Evolutionary conservation across 2,329 filamentous ascomycete species (phyloP).

Genomic region (Arthrobotrys sinensis): DNA sequence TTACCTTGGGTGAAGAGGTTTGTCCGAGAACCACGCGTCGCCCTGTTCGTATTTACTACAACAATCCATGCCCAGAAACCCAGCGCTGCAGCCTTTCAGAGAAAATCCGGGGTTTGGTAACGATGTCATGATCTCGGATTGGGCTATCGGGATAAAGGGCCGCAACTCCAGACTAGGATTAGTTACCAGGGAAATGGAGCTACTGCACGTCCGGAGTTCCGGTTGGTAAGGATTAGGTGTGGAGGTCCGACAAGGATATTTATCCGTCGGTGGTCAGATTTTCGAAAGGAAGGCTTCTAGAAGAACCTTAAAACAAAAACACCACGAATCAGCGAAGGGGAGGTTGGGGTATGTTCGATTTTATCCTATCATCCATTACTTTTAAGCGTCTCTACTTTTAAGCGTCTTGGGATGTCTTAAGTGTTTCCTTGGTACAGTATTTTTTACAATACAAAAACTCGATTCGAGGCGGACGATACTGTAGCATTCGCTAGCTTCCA

Average conservation of each 20-base stretch:
- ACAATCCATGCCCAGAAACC: not conserved
- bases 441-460: not conserved
- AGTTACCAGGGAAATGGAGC: conserved; percentile 34
- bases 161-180: conserved; percentile 42
- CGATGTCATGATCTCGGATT: conserved; percentile 44
- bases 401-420: conserved; percentile 10
- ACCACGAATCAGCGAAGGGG: conserved; percentile 11
- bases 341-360: conserved; percentile 7
- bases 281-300: conserved; percentile 38
- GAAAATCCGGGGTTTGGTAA: conserved; percentile 53
- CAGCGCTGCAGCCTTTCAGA: not conserved
- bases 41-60: conserved; percentile 32
- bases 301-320: conserved; percentile 35
- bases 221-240: conserved; percentile 10
- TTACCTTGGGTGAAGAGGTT: conserved; percentile 17
- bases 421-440: conserved; percentile 2
- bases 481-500: conserved; percentile 6
- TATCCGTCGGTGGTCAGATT: conserved; percentile 50
- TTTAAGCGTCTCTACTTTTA: not conserved
- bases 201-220: conserved; percentile 5
- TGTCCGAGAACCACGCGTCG: conserved; percentile 42
- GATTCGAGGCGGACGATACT: conserved; percentile 4
- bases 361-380: conserved; percentile 20
- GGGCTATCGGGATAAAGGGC: conserved; percentile 54
- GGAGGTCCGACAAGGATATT: conserved; percentile 43